phyloP scores from a whole-genome alignment of 202 grass and related monocot species.

The Dendrocalamus latiflorus region DNA sequence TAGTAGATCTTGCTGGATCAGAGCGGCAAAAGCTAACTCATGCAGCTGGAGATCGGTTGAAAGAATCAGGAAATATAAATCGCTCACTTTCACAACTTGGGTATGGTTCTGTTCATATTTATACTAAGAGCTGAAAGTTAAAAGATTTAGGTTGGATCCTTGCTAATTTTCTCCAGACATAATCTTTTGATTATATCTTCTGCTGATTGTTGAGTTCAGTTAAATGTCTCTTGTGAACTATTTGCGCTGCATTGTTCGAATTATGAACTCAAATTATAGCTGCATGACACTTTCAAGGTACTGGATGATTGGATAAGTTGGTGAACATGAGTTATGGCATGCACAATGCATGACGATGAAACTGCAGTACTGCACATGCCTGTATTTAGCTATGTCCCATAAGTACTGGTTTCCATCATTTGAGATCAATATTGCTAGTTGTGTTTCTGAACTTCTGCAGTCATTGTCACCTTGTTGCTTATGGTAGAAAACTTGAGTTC shows the following conservation, averaged over 20 bases:
- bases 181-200: not conserved
- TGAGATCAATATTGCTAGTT: no score
- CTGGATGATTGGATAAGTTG: not conserved
- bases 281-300: not conserved
- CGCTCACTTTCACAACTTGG: constrained; percentile 94
- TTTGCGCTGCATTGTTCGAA: not conserved
- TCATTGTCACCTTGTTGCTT: no score
- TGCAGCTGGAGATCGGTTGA: constrained; percentile 74
- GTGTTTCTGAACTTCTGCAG: no score
- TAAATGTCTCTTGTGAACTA: not conserved
- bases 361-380: not conserved
- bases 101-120: constrained; percentile 47
- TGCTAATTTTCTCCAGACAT: not conserved
- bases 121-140: not conserved
- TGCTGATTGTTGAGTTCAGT: not conserved
- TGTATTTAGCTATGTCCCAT: not conserved
- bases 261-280: not conserved
- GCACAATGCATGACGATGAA: not conserved
- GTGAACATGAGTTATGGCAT: not conserved
- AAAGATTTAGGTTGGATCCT: not conserved
- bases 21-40: constrained; percentile 87
- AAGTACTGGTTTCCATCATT: not conserved
- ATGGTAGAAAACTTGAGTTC: no score
- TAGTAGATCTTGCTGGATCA: constrained; percentile 97
- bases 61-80: constrained; percentile 98